These are phyloP conservation scores for Cutaneotrichosporon sp. DNA, from an alignment of 1,284 basidiomycete genomes.

Conservation along the genomic window DNA sequence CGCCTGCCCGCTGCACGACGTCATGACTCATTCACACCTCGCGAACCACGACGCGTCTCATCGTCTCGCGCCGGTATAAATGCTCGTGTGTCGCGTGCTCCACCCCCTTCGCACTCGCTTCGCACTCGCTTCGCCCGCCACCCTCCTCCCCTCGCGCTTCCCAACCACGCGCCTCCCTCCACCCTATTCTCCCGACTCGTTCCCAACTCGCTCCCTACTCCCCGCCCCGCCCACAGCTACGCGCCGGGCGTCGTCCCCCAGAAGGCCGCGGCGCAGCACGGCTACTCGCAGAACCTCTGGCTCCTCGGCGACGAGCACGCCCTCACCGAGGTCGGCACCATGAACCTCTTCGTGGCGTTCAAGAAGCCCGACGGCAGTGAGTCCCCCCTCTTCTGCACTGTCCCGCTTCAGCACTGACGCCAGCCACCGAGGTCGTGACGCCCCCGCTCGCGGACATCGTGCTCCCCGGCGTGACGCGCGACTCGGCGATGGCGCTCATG, in stretches of 20 bases:
- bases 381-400: conserved; percentile 22
- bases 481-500: conserved; percentile 83
- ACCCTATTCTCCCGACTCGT: too few relatives aligned
- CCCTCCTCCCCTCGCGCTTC: too few relatives aligned
- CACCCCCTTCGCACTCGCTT: too few relatives aligned
- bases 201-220: neutral
- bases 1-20: too few relatives aligned
- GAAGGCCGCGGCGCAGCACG: conserved; percentile 74
- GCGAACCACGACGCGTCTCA: too few relatives aligned
- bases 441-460: conserved; percentile 94
- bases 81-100: too few relatives aligned
- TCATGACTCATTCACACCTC: too few relatives aligned
- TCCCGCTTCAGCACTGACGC: conserved; percentile 1
- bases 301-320: conserved; percentile 82
- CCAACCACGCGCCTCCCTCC: too few relatives aligned
- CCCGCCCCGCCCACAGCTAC: conserved; percentile 57
- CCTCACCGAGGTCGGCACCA: conserved; percentile 81
- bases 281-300: conserved; percentile 96
- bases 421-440: conserved; percentile 77
- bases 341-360: conserved; percentile 94
- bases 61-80: too few relatives aligned
- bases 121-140: too few relatives aligned
- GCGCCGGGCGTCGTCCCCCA: conserved; percentile 88
- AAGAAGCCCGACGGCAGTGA: conserved; percentile 70
- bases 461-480: conserved; percentile 93